phyloP scores from a whole-genome alignment of 331 rosid genomes.

The Quercus tomentella region DNA sequence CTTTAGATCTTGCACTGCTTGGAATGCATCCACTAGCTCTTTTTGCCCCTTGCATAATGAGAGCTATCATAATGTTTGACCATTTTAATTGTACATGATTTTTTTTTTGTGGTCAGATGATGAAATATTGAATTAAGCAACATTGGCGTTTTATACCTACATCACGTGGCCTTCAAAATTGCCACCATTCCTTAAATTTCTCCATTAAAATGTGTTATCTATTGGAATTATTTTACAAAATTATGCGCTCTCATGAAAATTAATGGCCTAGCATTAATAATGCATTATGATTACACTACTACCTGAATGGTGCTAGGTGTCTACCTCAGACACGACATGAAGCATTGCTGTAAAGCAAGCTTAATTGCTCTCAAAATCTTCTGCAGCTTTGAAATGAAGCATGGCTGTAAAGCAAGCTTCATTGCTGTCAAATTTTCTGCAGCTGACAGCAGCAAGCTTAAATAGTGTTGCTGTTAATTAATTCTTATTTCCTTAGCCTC shows the following conservation, averaged over 20 bases:
- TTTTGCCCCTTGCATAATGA: too few relatives aligned
- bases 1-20: too few relatives aligned
- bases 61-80: too few relatives aligned
- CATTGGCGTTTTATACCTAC: too few relatives aligned
- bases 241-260: neutral
- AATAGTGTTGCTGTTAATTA: neutral
- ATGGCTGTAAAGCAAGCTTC: neutral
- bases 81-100: too few relatives aligned
- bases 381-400: neutral
- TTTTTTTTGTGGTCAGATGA: too few relatives aligned
- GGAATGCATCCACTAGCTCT: too few relatives aligned
- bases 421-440: neutral
- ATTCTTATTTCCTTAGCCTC: constrained; percentile 17
- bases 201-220: neutral
- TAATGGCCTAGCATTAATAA: neutral
- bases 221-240: neutral
- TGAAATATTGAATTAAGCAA: too few relatives aligned
- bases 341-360: neutral
- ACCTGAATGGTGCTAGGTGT: neutral
- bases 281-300: neutral
- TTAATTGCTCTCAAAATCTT: neutral
- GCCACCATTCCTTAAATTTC: neutral
- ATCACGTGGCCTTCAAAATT: neutral
- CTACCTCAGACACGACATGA: neutral
- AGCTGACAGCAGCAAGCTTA: neutral